These are phyloP conservation scores for Stemphylium lycopersici DNA, from an alignment of 2,329 filamentous ascomycete species.

Conservation along the genomic window DNA sequence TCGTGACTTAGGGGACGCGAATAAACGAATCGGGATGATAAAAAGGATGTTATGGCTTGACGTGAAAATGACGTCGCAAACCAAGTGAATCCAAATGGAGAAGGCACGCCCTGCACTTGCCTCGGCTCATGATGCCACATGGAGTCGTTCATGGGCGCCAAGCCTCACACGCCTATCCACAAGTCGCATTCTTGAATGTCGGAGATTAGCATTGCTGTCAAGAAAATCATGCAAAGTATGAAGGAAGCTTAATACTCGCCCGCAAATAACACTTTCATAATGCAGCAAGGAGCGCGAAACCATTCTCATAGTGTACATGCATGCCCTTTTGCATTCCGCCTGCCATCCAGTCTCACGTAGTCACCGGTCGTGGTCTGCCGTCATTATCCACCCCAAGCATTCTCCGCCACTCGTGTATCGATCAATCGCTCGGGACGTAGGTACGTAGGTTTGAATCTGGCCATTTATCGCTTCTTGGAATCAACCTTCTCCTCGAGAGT, in stretches of 20 bases:
- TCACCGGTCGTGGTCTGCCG: neutral
- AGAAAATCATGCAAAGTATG: neutral
- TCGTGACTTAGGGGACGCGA: too few species aligned
- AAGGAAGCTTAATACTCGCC: neutral
- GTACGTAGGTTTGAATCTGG: neutral
- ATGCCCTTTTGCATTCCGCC: neutral
- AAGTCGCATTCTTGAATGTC: neutral
- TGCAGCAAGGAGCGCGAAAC: neutral
- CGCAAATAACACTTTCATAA: neutral
- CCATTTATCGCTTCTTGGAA: slow-evolving; percentile 39
- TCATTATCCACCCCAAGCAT: neutral
- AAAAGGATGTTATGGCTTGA: too few species aligned
- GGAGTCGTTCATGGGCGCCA: too few species aligned
- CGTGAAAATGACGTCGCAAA: too few species aligned
- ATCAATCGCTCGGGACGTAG: neutral
- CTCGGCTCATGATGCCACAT: too few species aligned
- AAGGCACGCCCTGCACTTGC: too few species aligned
- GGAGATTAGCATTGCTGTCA: neutral
- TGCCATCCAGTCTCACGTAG: neutral
- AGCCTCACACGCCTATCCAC: too few species aligned
- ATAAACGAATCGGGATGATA: too few species aligned
- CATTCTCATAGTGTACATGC: slow-evolving; percentile 10
- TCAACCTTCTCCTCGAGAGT: slow-evolving; percentile 81
- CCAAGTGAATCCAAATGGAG: too few species aligned
- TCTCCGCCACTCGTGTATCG: neutral